Evolutionary conservation across 331 rosid genomes (phyloP).

Genomic region (Quercus phellos): DNA sequence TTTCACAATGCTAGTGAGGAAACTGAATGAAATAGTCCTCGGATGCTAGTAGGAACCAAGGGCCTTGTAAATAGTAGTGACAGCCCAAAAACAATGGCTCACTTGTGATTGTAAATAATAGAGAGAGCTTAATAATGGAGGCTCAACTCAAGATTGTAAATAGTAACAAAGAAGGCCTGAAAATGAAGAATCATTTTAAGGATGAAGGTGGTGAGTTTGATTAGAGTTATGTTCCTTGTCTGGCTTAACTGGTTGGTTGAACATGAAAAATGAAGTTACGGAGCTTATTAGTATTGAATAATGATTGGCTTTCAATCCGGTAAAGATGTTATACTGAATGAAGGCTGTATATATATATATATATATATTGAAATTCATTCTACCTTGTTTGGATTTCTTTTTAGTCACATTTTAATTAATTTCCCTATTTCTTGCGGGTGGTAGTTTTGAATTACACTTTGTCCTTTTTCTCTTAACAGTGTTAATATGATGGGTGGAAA

Average conservation of each 20-base stretch:
- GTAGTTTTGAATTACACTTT: neutral
- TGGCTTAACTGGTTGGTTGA: neutral
- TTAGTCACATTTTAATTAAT: neutral
- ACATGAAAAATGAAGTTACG: neutral
- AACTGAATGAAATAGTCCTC: too few relatives aligned
- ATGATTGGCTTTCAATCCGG: neutral
- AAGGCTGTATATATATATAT: too few relatives aligned
- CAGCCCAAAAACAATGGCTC: conserved; percentile 45
- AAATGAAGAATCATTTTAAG: conserved; percentile 65
- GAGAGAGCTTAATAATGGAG: conserved; percentile 42
- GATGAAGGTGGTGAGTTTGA: conserved; percentile 36
- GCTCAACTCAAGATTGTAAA: too few relatives aligned
- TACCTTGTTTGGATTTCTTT: neutral
- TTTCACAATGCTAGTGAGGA: too few relatives aligned
- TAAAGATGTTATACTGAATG: neutral
- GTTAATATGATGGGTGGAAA: conserved; percentile 4
- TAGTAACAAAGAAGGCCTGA: neutral
- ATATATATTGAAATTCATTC: neutral
- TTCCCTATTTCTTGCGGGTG: too few relatives aligned
- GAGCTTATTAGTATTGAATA: neutral
- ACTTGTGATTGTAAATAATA: conserved; percentile 76
- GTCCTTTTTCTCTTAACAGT: neutral
- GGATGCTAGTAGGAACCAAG: conserved; percentile 24
- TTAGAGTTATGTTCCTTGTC: neutral
- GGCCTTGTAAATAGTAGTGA: conserved; percentile 60